Percentiles rank a stretch among this genome's conserved stretches.
phyloP scores from a whole-genome alignment of 805 yeast genomes.

The Candida silvatica region DNA sequence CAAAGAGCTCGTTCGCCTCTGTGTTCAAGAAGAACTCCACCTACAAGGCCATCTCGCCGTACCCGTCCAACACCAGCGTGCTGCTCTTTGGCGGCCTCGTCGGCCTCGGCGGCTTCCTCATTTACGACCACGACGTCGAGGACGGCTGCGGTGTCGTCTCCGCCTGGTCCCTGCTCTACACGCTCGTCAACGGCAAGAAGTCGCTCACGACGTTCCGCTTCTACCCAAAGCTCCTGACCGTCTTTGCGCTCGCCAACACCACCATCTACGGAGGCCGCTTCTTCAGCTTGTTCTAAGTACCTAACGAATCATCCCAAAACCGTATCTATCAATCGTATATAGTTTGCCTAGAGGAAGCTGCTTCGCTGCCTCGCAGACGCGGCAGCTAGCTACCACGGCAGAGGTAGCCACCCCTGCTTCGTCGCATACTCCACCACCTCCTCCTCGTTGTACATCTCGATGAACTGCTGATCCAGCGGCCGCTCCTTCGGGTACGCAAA shows the following conservation, averaged over 20 bases:
- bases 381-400: conserved; percentile 43
- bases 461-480: conserved; percentile 92
- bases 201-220: conserved; percentile 46
- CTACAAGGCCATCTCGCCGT: conserved; percentile 9
- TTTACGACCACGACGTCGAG: conserved; percentile 64
- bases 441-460: conserved; percentile 74
- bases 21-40: conserved; percentile 7
- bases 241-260: conserved; percentile 54
- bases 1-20: not conserved
- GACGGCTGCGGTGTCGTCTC: conserved; percentile 75
- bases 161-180: conserved; percentile 76
- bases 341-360: too few species aligned
- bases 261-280: conserved; percentile 63
- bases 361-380: too few species aligned
- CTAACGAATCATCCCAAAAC: too few species aligned
- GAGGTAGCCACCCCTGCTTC: conserved; percentile 52
- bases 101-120: conserved; percentile 65
- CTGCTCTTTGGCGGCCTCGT: conserved; percentile 53
- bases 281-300: conserved; percentile 29
- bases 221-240: conserved; percentile 52
- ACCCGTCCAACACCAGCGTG: conserved; percentile 19
- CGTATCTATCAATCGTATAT: too few species aligned
- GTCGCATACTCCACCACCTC: conserved; percentile 50
- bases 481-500: conserved; percentile 94
- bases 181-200: conserved; percentile 60